Evolutionary conservation across 495 filamentous ascomycete species (phyloP).

Genomic region (Platismatia glauca): DNA sequence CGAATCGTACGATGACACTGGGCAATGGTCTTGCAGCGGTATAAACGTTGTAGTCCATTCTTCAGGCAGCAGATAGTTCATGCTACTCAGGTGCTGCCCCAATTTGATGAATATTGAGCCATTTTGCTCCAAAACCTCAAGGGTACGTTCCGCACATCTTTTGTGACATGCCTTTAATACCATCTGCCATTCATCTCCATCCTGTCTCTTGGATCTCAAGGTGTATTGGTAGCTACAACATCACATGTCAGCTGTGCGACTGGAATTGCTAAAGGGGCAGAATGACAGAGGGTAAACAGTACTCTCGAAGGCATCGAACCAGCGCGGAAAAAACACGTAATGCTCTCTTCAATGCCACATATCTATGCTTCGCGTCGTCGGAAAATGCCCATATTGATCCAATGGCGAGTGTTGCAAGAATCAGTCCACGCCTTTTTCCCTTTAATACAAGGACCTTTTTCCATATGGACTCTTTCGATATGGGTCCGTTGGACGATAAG

Average conservation of each 20-base stretch:
- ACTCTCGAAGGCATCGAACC: constrained; percentile 12
- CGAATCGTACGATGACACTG: constrained; percentile 82
- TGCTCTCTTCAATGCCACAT: constrained; percentile 24
- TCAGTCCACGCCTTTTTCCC: constrained; percentile 29
- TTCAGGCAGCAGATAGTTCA: constrained; percentile 87
- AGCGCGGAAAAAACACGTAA: constrained; percentile 9
- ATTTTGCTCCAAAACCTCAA: constrained; percentile 83
- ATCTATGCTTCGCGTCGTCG: constrained; percentile 64
- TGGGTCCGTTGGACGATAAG: background rate
- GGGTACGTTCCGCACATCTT: constrained; percentile 80
- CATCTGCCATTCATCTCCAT: constrained; percentile 51
- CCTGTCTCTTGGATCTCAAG: constrained; percentile 53
- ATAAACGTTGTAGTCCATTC: constrained; percentile 98
- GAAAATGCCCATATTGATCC: constrained; percentile 53
- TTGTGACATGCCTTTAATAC: constrained; percentile 81
- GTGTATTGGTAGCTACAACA: constrained; percentile 67
- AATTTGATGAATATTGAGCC: constrained; percentile 98
- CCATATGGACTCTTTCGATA: background rate
- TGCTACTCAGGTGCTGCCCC: constrained; percentile 90
- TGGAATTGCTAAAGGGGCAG: background rate
- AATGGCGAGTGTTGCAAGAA: constrained; percentile 41
- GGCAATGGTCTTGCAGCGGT: constrained; percentile 91
- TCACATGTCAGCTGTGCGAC: background rate
- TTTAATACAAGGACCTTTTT: constrained; percentile 1
- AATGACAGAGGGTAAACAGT: background rate